phyloP scores from a whole-genome alignment of 208 protist species.

The Crithidia acanthocephali region DNA sequence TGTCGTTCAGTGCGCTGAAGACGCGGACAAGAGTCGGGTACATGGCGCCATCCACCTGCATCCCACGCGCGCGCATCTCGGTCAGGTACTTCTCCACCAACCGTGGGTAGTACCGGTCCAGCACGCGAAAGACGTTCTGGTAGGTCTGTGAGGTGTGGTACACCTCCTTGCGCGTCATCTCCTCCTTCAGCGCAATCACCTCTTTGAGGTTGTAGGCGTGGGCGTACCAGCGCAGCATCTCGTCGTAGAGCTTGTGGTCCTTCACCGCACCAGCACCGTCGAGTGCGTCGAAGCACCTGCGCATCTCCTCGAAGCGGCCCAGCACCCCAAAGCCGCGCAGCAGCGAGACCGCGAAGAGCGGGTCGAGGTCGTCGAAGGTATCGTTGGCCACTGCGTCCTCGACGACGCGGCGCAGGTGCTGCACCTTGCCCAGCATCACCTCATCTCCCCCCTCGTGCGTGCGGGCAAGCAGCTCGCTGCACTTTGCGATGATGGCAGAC shows the following conservation, averaged over 20 bases:
- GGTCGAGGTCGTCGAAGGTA: conserved; percentile 69
- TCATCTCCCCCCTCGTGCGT: conserved; percentile 62
- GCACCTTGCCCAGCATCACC: conserved; percentile 81
- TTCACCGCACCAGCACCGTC: conserved; percentile 48
- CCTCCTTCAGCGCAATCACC: conserved; percentile 88
- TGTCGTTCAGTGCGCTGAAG: conserved; percentile 77
- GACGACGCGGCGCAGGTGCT: conserved; percentile 66
- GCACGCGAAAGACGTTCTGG: conserved; percentile 81
- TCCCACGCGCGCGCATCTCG: conserved; percentile 81
- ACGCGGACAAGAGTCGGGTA: conserved; percentile 89
- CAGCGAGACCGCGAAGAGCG: conserved; percentile 60
- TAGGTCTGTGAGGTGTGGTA: conserved; percentile 87
- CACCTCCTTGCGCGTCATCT: conserved; percentile 79
- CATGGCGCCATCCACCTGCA: conserved; percentile 81
- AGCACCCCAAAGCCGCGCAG: conserved; percentile 87
- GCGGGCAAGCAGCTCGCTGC: conserved; percentile 69
- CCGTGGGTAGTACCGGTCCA: conserved; percentile 90
- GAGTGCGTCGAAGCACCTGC: conserved; percentile 65
- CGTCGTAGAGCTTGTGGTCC: conserved; percentile 86
- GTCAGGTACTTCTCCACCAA: conserved; percentile 87
- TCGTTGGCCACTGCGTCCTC: conserved; percentile 67
- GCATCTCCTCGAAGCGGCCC: conserved; percentile 82
- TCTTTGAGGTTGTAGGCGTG: conserved; percentile 86
- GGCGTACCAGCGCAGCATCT: conserved; percentile 91
- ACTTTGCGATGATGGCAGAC: conserved; percentile 77